Percentiles rank a stretch among this genome's conserved stretches.
These are phyloP conservation scores for Teratosphaeria destructans DNA, from an alignment of 2,329 filamentous ascomycete species.

Conservation along the genomic window DNA sequence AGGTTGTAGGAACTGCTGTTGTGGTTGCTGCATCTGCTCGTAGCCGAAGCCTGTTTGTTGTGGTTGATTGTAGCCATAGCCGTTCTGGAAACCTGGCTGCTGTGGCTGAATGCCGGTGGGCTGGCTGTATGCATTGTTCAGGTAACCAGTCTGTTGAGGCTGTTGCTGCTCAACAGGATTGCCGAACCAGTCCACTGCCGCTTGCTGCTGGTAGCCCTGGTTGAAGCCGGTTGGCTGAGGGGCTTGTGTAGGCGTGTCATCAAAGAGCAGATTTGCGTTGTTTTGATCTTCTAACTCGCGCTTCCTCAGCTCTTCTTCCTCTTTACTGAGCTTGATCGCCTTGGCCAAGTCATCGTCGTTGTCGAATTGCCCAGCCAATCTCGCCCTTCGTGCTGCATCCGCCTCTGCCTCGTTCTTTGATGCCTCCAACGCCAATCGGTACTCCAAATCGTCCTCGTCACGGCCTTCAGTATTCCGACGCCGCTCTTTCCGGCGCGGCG, in stretches of 20 bases:
- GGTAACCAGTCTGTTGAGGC: conserved; percentile 49
- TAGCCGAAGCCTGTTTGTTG: conserved; percentile 63
- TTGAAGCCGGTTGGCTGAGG: conserved; percentile 79
- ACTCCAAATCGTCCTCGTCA: conserved; percentile 78
- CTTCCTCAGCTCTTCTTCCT: conserved; percentile 81
- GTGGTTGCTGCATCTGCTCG: conserved; percentile 47
- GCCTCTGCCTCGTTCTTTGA: conserved; percentile 94
- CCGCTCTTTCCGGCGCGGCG: conserved; percentile 34
- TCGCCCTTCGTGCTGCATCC: conserved; percentile 61
- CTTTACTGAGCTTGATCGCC: conserved; percentile 87
- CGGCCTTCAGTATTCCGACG: conserved; percentile 9
- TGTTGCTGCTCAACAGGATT: conserved; percentile 73
- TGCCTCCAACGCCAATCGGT: conserved; percentile 80
- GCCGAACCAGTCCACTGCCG: conserved; percentile 91
- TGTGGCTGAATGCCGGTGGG: conserved; percentile 61
- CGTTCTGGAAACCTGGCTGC: conserved; percentile 57
- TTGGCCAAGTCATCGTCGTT: conserved; percentile 87
- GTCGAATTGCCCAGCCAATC: conserved; percentile 29
- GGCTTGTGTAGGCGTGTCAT: conserved; percentile 56
- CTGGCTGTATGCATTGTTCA: conserved; percentile 62
- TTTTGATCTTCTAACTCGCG: conserved; percentile 81
- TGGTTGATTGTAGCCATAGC: conserved; percentile 47
- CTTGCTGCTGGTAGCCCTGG: conserved; percentile 94
- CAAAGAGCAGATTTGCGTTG: conserved; percentile 69
- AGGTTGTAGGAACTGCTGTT: conserved; percentile 44